Percentiles rank a stretch among this genome's conserved stretches.
phyloP scores from a whole-genome alignment of 257 asterid species.

The Solanum okadae region DNA sequence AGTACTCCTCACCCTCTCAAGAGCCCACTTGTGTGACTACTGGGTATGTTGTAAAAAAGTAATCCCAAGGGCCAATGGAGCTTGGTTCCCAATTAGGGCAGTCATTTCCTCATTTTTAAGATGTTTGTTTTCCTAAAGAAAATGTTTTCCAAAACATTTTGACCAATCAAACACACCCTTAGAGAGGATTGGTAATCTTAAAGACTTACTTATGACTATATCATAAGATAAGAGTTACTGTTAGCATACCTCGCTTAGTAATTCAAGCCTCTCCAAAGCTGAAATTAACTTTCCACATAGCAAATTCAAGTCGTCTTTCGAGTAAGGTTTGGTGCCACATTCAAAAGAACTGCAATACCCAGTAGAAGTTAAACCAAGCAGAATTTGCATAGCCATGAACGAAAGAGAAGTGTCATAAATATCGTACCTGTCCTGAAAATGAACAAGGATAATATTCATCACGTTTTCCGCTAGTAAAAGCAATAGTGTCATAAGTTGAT shows the following conservation, averaged over 20 bases:
- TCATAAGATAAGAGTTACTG: neutral
- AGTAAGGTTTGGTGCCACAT: constrained; percentile 16
- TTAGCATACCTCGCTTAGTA: constrained; percentile 57
- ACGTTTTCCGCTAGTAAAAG: constrained; percentile 73
- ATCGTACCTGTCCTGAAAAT: constrained; percentile 76
- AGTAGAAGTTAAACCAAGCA: neutral
- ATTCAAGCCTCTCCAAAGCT: constrained; percentile 71
- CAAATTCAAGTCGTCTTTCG: constrained; percentile 37
- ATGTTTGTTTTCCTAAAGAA: neutral
- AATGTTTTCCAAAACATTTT: neutral
- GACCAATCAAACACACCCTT: neutral
- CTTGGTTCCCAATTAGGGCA: neutral
- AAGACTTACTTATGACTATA: neutral
- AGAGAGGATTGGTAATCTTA: neutral
- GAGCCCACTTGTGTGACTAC: neutral
- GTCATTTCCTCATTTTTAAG: neutral
- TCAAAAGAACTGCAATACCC: constrained; percentile 13
- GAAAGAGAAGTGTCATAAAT: neutral
- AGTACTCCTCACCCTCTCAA: neutral
- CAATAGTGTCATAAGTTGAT: constrained; percentile 55
- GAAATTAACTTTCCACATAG: constrained; percentile 59
- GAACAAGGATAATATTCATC: constrained; percentile 76
- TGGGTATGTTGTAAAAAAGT: neutral
- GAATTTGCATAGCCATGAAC: neutral
- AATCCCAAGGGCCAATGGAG: neutral